Evolutionary conservation across 1,284 basidiomycete genomes (phyloP).

Genomic region (Cutaneotrichosporon cavernicola): DNA sequence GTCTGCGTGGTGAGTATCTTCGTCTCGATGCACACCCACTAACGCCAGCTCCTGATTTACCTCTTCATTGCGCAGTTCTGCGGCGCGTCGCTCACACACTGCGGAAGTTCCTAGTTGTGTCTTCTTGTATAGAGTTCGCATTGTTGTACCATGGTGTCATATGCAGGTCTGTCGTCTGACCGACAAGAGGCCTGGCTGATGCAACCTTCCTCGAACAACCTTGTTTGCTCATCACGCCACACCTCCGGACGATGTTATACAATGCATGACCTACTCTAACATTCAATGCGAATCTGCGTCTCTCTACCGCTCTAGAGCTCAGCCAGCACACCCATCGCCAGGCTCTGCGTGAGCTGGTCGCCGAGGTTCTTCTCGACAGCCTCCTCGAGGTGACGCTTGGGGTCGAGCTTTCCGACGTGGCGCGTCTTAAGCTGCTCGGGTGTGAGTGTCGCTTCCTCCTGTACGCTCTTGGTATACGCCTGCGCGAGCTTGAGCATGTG

Average conservation of each 20-base stretch:
- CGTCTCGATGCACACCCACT: constrained; percentile 11
- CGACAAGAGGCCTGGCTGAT: too few relatives aligned
- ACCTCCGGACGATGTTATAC: constrained; percentile 18
- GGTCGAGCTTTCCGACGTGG: constrained; percentile 96
- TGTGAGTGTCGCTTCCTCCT: constrained; percentile 89
- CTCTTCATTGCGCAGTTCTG: constrained; percentile 81
- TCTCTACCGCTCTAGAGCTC: constrained; percentile 61
- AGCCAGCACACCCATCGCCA: constrained; percentile 86
- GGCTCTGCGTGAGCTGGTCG: constrained; percentile 88
- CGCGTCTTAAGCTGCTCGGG: constrained; percentile 88
- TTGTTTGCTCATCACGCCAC: neutral
- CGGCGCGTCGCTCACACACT: constrained; percentile 59
- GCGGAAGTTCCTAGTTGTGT: constrained; percentile 14
- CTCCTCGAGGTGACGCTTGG: constrained; percentile 93
- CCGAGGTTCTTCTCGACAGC: constrained; percentile 96
- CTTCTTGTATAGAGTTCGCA: constrained; percentile 18
- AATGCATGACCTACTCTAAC: constrained; percentile 28
- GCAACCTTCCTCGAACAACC: neutral
- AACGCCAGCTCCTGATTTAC: constrained; percentile 67
- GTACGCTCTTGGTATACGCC: constrained; percentile 92
- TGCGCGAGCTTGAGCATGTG: constrained; percentile 87
- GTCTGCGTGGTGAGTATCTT: constrained; percentile 68
- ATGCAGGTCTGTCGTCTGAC: constrained; percentile 1
- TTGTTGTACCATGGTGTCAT: constrained; percentile 21
- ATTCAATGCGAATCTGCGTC: constrained; percentile 6